Evolutionary conservation across 1,284 basidiomycete species (phyloP).

Genomic region (Papiliotrema laurentii): DNA sequence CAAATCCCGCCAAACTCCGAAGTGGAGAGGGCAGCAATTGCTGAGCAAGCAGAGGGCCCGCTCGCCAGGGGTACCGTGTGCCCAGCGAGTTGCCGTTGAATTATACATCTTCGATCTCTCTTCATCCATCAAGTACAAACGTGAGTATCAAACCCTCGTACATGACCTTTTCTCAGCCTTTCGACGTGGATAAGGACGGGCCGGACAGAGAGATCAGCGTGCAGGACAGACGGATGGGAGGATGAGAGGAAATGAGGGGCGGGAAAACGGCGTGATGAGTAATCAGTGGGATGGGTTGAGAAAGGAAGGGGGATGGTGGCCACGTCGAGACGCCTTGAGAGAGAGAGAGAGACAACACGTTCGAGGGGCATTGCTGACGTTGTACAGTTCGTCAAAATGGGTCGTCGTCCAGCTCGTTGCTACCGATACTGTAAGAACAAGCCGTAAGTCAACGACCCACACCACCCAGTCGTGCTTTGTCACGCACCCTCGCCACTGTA

Average conservation of each 20-base stretch:
- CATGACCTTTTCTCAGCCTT: too few relatives aligned
- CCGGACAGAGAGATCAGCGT: too few relatives aligned
- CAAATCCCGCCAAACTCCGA: background rate
- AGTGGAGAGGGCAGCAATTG: background rate
- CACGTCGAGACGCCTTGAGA: background rate
- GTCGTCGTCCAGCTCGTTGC: constrained; percentile 92
- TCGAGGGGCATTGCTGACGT: constrained; percentile 8
- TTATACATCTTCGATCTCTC: too few relatives aligned
- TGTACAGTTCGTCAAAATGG: constrained; percentile 58
- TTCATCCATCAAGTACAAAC: too few relatives aligned
- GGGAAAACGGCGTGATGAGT: background rate
- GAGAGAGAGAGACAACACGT: background rate
- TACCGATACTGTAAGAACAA: constrained; percentile 99
- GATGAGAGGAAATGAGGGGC: background rate
- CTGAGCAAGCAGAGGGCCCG: background rate
- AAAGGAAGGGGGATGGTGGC: background rate
- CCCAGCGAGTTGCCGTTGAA: too few relatives aligned
- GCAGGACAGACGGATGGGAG: background rate
- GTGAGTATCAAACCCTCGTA: too few relatives aligned
- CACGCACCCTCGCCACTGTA: background rate
- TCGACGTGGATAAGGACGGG: too few relatives aligned
- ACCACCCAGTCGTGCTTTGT: background rate
- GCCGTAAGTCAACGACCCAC: constrained; percentile 51
- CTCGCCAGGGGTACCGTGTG: too few relatives aligned
- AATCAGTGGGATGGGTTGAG: background rate